Base-by-base conservation (phyloP, 176 grass and related monocot species). In the Leersia perrieri region DNA sequence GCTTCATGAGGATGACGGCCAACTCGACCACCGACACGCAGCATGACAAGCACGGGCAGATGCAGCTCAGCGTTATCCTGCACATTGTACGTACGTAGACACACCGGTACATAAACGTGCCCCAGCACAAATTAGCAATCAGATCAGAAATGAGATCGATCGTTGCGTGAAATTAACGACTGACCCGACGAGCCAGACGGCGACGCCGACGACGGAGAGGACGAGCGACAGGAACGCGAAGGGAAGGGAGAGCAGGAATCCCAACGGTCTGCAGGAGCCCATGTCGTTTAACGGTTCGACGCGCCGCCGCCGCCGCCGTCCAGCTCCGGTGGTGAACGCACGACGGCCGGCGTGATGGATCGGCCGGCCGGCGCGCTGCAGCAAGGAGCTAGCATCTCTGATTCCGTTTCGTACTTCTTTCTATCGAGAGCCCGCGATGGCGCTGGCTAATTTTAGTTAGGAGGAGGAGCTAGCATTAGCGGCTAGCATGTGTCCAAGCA, bases 1-100 rank as follows among this genome's bases (percentile, higher is more conserved):
- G 30, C 72, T 87, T 84, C 29, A 91, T 45, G 71, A 84, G 81
- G 32, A 74, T 62, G 35, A 94, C 51, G 2, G 83, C 83, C 27
- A 83, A 34, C 61, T 89, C 83, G 20, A 77, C 83, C 65, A 89
- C 25, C 63, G 61, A 11, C 11, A 70, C 79, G 55, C 85, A 91
- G 80, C 83, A 91, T 63, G 74, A 77, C 58, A 89, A 84, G 63
- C 92, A 91, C 20, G 89, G 92, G 75, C 91, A 94, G 38, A 90
- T 23, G 74, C 84, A 88, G 44, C 38, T 79, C 41, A 94, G 31
- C 68, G 86, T 70, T 44, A 44, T 35, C 81, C 89, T 91, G 83
- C 73, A 70, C 18, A 18, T 1, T 1, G 39, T 22, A 66, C 47
- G 5, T 18, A 63, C 22, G 5, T 47, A 53, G 42, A 47, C 14